Base-by-base conservation (phyloP, 345 rosid genomes). In the Raphanus raphanistrum region DNA sequence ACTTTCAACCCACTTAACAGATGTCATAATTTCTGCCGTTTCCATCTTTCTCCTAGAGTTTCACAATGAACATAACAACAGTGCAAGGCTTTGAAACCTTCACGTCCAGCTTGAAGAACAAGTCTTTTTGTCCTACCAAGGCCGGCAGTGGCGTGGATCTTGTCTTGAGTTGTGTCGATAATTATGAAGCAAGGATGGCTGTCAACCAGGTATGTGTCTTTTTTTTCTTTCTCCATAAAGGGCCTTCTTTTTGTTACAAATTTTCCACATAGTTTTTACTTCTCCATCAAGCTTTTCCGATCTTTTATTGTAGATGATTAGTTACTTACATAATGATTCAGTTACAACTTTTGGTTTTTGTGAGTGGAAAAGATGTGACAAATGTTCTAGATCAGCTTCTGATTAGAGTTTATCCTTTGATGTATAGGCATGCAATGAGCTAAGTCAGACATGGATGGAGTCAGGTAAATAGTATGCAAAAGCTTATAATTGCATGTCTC, bases 111-210 rank as follows among this genome's bases (percentile, higher is more conserved):
- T 87, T 95, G 77, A 86, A 21, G 79, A 86, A 85, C 71, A 92
- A 90, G 78, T 74, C 87, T 8, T 92, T 89, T 78, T 8, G 82
- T 83, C 90, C 90, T 28, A 82, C 58, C 75, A 88, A 90, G 84
- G 94, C 89, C 78, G 94, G 94, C 13, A 89, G 78, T 4, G 94
- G 97, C 35, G 97, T 94, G 80, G 96, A 92, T 85, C 98, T 92
- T 85, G 94, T 94, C 81, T 83, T 94, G 82, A 94, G 98, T 71
- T 94, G 99, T 62, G 99, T 94, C 29, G 99, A 94, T 84, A 94
- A 94, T 62, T 92, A 87, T 82, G 98, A 92, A 88, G 98, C 98
- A 8, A 87, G 98, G 79, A 92, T 92, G 98, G 96, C 90, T 80
- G 97, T 94, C 73, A 94, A 95, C 82, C 98, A 92, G 98, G 98